Evolutionary conservation across 1,284 basidiomycete species (phyloP), one percentile per base, ranked within the genome.

Genomic region (Golubevia sp.): DNA sequence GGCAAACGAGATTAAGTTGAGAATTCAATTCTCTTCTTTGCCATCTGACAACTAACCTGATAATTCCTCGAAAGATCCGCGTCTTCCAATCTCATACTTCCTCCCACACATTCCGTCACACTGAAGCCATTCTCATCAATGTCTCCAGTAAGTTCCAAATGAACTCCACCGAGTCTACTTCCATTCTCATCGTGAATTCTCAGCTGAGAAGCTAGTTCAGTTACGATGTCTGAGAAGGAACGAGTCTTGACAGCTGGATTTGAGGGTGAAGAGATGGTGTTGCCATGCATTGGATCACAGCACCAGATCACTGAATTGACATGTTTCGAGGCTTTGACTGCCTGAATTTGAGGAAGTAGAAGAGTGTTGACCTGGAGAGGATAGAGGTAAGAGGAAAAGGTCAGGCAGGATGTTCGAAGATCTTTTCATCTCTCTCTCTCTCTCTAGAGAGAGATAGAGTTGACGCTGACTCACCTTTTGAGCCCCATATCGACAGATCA

Each of bases 231-330:
- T 49, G 90, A 89, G 79, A 98, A 97, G 80, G 93, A 88, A 25
- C 95, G 90, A 0, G 94, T 97, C 62, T 83, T 84, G 56, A 82
- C 66, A 21, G 59, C 64, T 15, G 79, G 67, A 52, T 79, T 68
- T 13, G 72, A 62, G 21, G 78, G 74, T 27, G 77, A 76, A 38
- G 77, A 68, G 26, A 75, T 68, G 0, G 82, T 83, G 58, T 94
- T 94, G 85, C 93, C 93, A 74, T 96, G 93, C 96, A 98, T 98
- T 1, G 96, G 94, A 85, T 99, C 96, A 78, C 93, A 97, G 59
- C 96, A 89, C 91, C 94, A 97, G 25, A 91, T 90, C 1, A 97
- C 93, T 2, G 91, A 90, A 81, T 69, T 66, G 0, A 62, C 67
- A 72, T 98, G 94, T 0, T 88, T 88, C 1, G 92, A 92, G 59